Base-by-base conservation (phyloP, 78 protist species). In the Mastigamoeba balamuthi region DNA sequence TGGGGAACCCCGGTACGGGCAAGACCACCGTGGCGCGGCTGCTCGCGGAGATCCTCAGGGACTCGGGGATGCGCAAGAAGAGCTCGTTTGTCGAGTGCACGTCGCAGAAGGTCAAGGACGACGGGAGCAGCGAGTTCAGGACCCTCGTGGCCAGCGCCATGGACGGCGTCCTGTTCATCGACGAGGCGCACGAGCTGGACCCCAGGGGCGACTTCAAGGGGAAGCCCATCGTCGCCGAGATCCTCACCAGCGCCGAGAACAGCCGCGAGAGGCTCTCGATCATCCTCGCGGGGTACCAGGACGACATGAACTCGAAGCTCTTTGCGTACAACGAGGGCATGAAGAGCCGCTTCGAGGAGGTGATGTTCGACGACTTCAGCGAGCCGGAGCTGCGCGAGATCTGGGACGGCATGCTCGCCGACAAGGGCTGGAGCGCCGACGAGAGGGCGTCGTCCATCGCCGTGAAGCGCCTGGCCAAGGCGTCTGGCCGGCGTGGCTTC, bases 151-250 rank as follows among this genome's bases (percentile, higher is more conserved):
- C n/a, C n/a, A n/a, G n/a, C n/a, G n/a, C n/a, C n/a, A n/a, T n/a
- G n/a, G n/a, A n/a, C n/a, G 85, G 82, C 29, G 66, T 77, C 6
- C 38, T 84, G 9, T 75, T 84, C 69, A 68, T 84, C 29, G 89
- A 84, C 75, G 89, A 84, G 65, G 89, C 84, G 27, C 78, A 84
- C 66, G 28, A 41, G 40, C 80, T 84, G 5, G 8, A 29, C 17
- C 70, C 36, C 25, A 4, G 66, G 6, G 37, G 4, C 40, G 4
- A 9, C 35, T 0, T 0, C 9, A 23, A 40, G 39, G 80, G 33
- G 7, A 3, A 0, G 35, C 25, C 1, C 63, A 35, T 58, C 40
- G 2, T 72, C 23, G 58, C 25, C 23, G 4, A 0, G 39, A 0
- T 44, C 27, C 4, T 78, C 33, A 67, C 71, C 2, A 27, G 0